Evolutionary conservation across 345 rosid genomes (phyloP).

Genomic region (Eucalyptus marginata): DNA sequence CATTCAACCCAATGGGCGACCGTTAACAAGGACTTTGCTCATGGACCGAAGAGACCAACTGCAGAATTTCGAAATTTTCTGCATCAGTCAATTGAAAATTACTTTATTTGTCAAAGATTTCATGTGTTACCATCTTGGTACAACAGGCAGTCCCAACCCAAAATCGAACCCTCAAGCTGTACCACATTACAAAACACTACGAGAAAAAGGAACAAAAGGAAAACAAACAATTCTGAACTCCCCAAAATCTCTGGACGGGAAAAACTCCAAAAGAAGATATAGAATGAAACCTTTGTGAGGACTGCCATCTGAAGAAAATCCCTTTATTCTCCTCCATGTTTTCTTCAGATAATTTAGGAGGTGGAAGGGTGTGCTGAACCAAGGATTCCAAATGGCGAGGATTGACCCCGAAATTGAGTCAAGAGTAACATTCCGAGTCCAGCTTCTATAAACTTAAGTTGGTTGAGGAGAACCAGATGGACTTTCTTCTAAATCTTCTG

Average conservation of each 20-base stretch:
- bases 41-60: background rate
- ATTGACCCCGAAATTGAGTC: background rate
- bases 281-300: background rate
- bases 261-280: background rate
- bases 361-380: background rate
- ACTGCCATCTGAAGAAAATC: background rate
- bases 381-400: background rate
- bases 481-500: constrained; percentile 17
- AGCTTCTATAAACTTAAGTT: background rate
- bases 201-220: background rate
- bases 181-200: background rate
- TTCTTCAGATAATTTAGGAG: background rate
- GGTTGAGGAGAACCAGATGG: constrained; percentile 2
- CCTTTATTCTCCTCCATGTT: background rate
- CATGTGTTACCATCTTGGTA: background rate
- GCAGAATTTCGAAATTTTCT: background rate
- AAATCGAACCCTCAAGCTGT: background rate
- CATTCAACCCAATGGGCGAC: background rate
- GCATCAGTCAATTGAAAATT: background rate
- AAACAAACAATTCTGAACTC: background rate
- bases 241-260: background rate
- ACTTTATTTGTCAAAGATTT: background rate
- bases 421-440: background rate
- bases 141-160: background rate
- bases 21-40: background rate